Evolutionary conservation across 2,329 filamentous ascomycete species (phyloP).

Genomic region (Xylaria hypoxylon): DNA sequence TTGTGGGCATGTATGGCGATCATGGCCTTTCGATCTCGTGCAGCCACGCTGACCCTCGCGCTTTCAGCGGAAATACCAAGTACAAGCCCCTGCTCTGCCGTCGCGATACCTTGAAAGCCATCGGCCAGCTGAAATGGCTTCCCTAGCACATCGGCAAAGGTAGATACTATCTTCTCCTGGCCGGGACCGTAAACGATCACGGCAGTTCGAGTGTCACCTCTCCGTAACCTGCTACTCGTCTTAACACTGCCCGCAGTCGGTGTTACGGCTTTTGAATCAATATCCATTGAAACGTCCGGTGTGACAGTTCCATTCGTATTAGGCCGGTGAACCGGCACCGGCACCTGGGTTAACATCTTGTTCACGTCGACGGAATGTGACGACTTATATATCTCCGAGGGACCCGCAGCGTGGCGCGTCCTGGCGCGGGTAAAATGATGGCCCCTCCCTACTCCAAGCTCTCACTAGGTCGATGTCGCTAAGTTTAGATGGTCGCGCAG

Average conservation of each 20-base stretch:
- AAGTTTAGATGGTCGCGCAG: slow-evolving; percentile 9
- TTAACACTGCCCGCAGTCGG: slow-evolving; percentile 52
- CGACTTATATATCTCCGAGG: slow-evolving; percentile 22
- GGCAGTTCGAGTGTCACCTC: slow-evolving; percentile 69
- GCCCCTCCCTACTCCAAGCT: slow-evolving; percentile 19
- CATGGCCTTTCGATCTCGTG: slow-evolving; percentile 68
- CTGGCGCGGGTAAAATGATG: slow-evolving; percentile 16
- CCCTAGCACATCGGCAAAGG: slow-evolving; percentile 83
- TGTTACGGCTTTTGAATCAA: slow-evolving; percentile 42
- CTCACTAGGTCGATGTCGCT: slow-evolving; percentile 5
- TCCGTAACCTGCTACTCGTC: slow-evolving; percentile 60
- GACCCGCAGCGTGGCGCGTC: slow-evolving; percentile 14
- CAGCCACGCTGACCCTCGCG: slow-evolving; percentile 67
- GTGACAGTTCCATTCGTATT: slow-evolving; percentile 49
- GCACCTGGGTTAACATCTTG: slow-evolving; percentile 58
- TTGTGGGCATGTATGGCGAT: slow-evolving; percentile 82
- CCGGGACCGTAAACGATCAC: slow-evolving; percentile 76
- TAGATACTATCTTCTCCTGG: slow-evolving; percentile 78
- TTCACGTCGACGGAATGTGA: slow-evolving; percentile 23
- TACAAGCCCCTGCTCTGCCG: slow-evolving; percentile 71
- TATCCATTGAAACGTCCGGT: slow-evolving; percentile 44
- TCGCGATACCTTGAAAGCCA: slow-evolving; percentile 65
- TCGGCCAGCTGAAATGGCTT: slow-evolving; percentile 73
- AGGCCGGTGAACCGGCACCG: slow-evolving; percentile 61
- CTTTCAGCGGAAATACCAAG: slow-evolving; percentile 71